Percentiles rank a stretch among this genome's conserved stretches.
These are phyloP conservation scores for Chrysochromulina parva DNA, from an alignment of 78 protist species.

Conservation along the genomic window DNA sequence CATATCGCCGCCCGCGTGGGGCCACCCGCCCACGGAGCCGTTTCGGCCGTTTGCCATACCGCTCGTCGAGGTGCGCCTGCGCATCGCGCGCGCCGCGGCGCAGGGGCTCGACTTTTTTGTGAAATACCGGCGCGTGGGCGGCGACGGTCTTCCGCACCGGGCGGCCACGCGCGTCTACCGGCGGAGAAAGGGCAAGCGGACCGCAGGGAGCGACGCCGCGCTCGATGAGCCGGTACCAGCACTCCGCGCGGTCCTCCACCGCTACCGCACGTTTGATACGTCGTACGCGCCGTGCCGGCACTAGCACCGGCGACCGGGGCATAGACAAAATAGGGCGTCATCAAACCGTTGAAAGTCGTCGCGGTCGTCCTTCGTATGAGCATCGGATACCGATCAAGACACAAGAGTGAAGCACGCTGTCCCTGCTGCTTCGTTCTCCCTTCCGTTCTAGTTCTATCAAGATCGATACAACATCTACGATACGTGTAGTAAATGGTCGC, in stretches of 20 bases:
- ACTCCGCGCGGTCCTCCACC: not conserved
- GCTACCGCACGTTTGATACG: not conserved
- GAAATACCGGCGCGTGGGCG: not conserved
- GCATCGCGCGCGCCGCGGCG: not conserved
- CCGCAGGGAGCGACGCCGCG: not conserved
- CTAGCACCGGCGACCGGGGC: not conserved
- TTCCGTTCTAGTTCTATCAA: too few species aligned
- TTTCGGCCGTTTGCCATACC: not conserved
- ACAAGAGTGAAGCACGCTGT: too few species aligned
- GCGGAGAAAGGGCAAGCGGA: not conserved
- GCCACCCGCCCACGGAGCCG: not conserved
- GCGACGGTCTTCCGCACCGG: not conserved
- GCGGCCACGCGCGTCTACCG: not conserved
- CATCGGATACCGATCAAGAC: too few species aligned
- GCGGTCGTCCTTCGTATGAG: too few species aligned
- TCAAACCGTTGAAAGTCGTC: too few species aligned
- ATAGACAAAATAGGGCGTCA: too few species aligned
- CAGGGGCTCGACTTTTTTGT: not conserved
- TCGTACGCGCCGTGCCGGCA: not conserved
- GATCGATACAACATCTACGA: too few species aligned
- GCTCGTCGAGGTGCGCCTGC: not conserved
- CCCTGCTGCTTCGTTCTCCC: too few species aligned
- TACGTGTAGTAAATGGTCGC: too few species aligned
- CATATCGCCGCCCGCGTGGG: not conserved
- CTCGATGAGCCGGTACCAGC: not conserved